phyloP scores from a whole-genome alignment of 2,329 filamentous ascomycete species.

The Cercospora sojina region DNA sequence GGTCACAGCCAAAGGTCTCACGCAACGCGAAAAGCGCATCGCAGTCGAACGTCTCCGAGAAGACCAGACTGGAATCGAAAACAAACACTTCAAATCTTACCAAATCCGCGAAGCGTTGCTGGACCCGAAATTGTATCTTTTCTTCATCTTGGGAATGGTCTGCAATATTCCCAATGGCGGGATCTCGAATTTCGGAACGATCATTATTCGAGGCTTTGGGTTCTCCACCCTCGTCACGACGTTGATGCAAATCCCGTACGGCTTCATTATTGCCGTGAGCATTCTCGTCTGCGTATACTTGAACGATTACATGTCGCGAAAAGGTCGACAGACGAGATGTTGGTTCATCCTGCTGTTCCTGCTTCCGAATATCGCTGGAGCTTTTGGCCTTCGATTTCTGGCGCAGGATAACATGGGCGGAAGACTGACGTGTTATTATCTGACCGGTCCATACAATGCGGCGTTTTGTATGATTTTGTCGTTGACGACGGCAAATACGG shows the following conservation, averaged over 20 bases:
- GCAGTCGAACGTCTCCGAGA: slow-evolving; percentile 56
- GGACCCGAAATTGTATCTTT: slow-evolving; percentile 61
- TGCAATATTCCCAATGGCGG: slow-evolving; percentile 58
- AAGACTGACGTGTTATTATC: slow-evolving; percentile 59
- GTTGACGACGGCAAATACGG: slow-evolving; percentile 52
- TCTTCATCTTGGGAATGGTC: slow-evolving; percentile 54
- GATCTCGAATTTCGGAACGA: slow-evolving; percentile 58
- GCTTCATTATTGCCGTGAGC: slow-evolving; percentile 51
- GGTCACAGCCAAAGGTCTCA: slow-evolving; percentile 54
- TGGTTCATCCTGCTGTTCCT: slow-evolving; percentile 58
- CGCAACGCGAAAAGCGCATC: slow-evolving; percentile 52
- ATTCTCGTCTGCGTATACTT: slow-evolving; percentile 52
- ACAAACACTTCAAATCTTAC: slow-evolving; percentile 53
- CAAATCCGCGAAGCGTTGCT: slow-evolving; percentile 58
- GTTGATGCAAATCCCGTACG: slow-evolving; percentile 55
- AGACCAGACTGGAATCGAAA: slow-evolving; percentile 59
- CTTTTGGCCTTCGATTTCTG: slow-evolving; percentile 59
- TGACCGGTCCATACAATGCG: slow-evolving; percentile 54
- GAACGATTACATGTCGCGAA: slow-evolving; percentile 43
- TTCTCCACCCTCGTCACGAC: slow-evolving; percentile 56
- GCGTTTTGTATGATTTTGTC: slow-evolving; percentile 54
- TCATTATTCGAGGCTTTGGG: slow-evolving; percentile 60
- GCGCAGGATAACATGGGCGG: slow-evolving; percentile 52
- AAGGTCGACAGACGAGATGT: slow-evolving; percentile 36
- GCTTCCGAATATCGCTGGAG: slow-evolving; percentile 59